phyloP scores from a whole-genome alignment of 805 yeast species.

The Jamesozyma piceae region DNA sequence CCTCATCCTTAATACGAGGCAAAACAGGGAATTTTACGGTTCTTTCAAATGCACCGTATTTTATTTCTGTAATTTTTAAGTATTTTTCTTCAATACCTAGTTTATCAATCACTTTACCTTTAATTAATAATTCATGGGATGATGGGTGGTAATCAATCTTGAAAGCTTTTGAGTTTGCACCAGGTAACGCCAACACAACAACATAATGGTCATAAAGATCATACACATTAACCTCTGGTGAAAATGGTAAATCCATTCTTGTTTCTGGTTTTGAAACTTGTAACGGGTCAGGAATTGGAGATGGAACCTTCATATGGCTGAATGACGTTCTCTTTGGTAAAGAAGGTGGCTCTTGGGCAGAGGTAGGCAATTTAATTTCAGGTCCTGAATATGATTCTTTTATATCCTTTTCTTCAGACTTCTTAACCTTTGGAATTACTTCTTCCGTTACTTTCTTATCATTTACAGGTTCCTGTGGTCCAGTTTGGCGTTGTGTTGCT shows the following conservation, averaged over 20 bases:
- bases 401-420: not conserved
- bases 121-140: constrained; percentile 42
- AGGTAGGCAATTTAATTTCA: constrained; percentile 1
- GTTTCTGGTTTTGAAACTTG: constrained; percentile 40
- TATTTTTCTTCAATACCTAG: constrained; percentile 32
- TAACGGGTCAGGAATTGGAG: constrained; percentile 33
- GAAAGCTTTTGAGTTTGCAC: constrained; percentile 44
- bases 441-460: constrained; percentile 7
- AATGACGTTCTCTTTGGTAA: constrained; percentile 3
- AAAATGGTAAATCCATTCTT: constrained; percentile 38
- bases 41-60: constrained; percentile 50
- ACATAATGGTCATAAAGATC: constrained; percentile 39
- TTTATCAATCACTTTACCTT: constrained; percentile 39
- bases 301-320: constrained; percentile 23
- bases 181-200: constrained; percentile 48
- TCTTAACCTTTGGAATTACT: constrained; percentile 3
- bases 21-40: constrained; percentile 45
- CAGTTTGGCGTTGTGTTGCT: constrained; percentile 2
- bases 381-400: constrained; percentile 6
- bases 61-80: constrained; percentile 43
- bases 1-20: constrained; percentile 45
- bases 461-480: constrained; percentile 3
- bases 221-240: constrained; percentile 53
- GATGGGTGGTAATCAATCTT: constrained; percentile 53
- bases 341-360: constrained; percentile 1